Evolutionary conservation across 2,329 filamentous ascomycete species (phyloP).

Genomic region (Fusarium tjaetaba): DNA sequence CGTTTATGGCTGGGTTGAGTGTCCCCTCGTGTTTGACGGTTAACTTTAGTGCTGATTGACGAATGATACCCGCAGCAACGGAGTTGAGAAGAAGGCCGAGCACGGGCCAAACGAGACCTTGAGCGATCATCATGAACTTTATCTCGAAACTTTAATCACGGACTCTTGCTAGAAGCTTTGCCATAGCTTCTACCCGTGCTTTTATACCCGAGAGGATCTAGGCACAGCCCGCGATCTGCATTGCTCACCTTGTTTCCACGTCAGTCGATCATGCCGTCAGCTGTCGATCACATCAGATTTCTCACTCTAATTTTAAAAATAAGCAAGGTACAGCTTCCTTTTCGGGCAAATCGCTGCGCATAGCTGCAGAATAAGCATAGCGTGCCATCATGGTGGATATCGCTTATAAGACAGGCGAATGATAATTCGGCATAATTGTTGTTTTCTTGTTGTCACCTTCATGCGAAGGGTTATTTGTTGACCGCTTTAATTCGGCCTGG

Average conservation of each 20-base stretch:
- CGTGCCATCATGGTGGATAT: neutral
- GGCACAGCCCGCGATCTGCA: conserved; percentile 2
- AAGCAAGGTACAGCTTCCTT: neutral
- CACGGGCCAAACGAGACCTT: neutral
- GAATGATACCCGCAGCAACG: neutral
- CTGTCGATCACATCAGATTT: neutral
- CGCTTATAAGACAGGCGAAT: neutral
- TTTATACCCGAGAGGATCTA: neutral
- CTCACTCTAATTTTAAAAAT: neutral
- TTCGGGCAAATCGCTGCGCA: neutral
- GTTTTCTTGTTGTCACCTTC: neutral
- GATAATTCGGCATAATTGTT: neutral
- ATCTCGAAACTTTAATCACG: fast-evolving
- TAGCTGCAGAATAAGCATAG: neutral
- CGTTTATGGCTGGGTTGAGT: neutral
- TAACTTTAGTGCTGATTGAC: neutral
- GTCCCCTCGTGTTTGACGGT: conserved; percentile 2
- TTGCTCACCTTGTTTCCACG: neutral
- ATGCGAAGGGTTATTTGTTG: neutral
- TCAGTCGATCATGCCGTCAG: neutral
- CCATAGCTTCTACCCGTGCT: fast-evolving
- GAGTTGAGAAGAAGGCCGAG: neutral
- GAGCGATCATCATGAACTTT: neutral
- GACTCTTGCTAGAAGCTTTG: neutral
- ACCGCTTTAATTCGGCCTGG: fast-evolving